Evolutionary conservation across 495 filamentous ascomycete species (phyloP), one percentile per base, ranked within the genome.

Genomic region (Paragyromitra xinjiangensis): DNA sequence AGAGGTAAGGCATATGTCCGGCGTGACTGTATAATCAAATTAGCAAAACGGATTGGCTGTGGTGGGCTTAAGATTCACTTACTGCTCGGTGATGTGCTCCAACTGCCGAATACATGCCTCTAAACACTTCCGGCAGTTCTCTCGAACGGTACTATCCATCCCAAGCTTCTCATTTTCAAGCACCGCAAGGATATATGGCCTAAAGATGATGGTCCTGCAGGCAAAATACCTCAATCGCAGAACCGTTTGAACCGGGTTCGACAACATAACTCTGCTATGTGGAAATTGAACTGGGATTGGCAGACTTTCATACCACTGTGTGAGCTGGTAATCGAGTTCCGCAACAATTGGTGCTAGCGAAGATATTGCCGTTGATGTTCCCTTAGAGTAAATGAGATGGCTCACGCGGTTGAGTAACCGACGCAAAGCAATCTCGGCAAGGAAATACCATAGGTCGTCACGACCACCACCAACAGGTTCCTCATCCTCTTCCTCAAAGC

Each of bases 1-100:
- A 94, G 16, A 94, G 87, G 84, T 94, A 94, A n/a, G 92, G 92
- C 83, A 95, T 90, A 79, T 94, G 92, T 70, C 92, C 92, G 79
- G 91, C 92, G 79, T 93, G 92, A 85, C 88, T 90, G 82, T 75
- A 65, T 26, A n/a, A 37, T 50, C 26, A 44, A 40, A 69, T 80
- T 56, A 80, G 63, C 58, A 55, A 58, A 11, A 59, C 71, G 39
- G 7, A 71, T 50, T 56, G 26, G 55, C 24, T 37, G 16, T 66
- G 3, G 37, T 39, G 24, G 12, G 40, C 37, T 64, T 37, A 26
- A 78, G 22, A 29, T 37, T 14, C 70, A 86, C 88, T 86, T 87
- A 90, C 87, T 94, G 92, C 69, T 90, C 91, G 66, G 88, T 88
- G 78, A 94, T 90, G 80, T 93, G 88, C 84, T 94, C 92, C 68